Conservation (phyloP, 345 rosid genomes). For the Chamaenerion angustifolium region DNA sequence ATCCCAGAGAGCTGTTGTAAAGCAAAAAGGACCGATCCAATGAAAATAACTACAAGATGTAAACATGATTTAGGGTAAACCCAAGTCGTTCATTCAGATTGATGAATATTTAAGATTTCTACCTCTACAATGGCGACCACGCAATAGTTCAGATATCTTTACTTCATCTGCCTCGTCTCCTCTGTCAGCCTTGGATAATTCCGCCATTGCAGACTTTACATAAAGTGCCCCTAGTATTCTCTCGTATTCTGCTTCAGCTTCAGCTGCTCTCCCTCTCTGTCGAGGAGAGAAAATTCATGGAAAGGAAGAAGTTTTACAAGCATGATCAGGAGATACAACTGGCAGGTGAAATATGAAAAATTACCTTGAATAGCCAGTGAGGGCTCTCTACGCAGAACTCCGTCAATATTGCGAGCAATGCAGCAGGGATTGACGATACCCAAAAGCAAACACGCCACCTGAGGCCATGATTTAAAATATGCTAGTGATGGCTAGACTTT, state of each 20-base stretch:
- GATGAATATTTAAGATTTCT: conserved; percentile 8
- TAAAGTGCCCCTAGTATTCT: conserved; percentile 59
- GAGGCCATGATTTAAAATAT: conserved; percentile 4
- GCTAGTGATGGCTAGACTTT: background rate
- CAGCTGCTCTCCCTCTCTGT: conserved; percentile 74
- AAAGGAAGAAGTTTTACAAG: too few species aligned
- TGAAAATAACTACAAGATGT: conserved; percentile 81
- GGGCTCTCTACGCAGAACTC: conserved; percentile 86
- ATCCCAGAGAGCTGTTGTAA: conserved; percentile 96
- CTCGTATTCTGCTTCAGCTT: conserved; percentile 77
- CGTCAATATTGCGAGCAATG: conserved; percentile 50
- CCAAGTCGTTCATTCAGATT: background rate
- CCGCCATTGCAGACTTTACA: conserved; percentile 70
- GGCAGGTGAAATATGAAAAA: background rate
- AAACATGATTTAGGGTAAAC: conserved; percentile 8
- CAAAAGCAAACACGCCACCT: conserved; percentile 96
- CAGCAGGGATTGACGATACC: conserved; percentile 64
- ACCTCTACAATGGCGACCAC: conserved; percentile 64
- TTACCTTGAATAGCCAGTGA: conserved; percentile 92
- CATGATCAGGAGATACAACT: background rate
- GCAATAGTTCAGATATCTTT: conserved; percentile 53
- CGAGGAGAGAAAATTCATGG: too few species aligned
- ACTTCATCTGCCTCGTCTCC: conserved; percentile 56
- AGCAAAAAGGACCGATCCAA: conserved; percentile 85
- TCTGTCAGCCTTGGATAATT: conserved; percentile 52